phyloP scores from a whole-genome alignment of 179 eudicot species.

The Silene coronaria region DNA sequence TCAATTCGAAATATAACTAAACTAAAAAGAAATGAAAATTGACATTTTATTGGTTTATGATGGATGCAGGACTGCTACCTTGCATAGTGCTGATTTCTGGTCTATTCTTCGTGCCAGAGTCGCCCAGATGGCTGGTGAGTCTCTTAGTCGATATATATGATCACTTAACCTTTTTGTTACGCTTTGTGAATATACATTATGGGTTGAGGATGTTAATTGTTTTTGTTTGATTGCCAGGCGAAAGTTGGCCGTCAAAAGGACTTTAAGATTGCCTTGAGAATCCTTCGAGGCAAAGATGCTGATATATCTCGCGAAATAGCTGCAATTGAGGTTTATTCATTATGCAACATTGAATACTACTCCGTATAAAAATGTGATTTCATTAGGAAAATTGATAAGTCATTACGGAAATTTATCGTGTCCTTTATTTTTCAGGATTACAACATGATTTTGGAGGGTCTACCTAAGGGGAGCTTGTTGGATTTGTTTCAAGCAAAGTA shows the following conservation, averaged over 20 bases:
- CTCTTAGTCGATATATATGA: neutral
- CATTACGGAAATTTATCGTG: neutral
- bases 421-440: slow-evolving; percentile 30
- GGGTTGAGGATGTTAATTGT: neutral
- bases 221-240: slow-evolving; percentile 34
- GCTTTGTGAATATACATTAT: neutral
- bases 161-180: neutral
- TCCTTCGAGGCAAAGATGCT: slow-evolving; percentile 51
- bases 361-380: neutral
- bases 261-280: slow-evolving; percentile 41
- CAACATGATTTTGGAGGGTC: slow-evolving; percentile 35
- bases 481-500: slow-evolving; percentile 58
- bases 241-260: slow-evolving; percentile 53
- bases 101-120: slow-evolving; percentile 71
- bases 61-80: slow-evolving; percentile 56
- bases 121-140: slow-evolving; percentile 88
- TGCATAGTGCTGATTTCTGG: slow-evolving; percentile 59
- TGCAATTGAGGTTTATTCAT: slow-evolving; percentile 42
- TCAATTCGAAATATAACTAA: neutral
- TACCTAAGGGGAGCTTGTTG: slow-evolving; percentile 46
- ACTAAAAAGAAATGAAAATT: neutral
- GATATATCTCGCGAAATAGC: slow-evolving; percentile 49
- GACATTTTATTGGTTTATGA: slow-evolving; percentile 12
- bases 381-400: neutral
- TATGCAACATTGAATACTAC: neutral